These are phyloP conservation scores for Leccinum proliferum DNA, from an alignment of 1,284 basidiomycete species.

Conservation along the genomic window DNA sequence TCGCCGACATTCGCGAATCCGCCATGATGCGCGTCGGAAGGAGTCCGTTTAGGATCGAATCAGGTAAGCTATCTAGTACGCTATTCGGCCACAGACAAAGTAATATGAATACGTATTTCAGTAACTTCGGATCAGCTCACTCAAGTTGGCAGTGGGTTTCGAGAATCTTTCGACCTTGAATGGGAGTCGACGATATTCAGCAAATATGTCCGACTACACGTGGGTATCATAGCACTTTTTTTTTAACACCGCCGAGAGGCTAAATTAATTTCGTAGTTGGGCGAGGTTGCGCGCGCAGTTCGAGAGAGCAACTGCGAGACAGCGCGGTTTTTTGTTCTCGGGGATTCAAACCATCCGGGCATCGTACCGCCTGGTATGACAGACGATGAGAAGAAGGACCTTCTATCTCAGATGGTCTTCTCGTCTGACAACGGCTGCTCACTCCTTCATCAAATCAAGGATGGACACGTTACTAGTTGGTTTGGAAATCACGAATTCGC, in stretches of 20 bases:
- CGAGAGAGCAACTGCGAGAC: background rate
- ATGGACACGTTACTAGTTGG: background rate
- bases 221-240: background rate
- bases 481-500: background rate
- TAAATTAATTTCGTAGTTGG: background rate
- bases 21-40: background rate
- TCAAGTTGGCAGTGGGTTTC: background rate
- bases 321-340: background rate
- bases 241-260: background rate
- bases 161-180: background rate
- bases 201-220: background rate
- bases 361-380: background rate
- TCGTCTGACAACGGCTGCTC: background rate
- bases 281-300: background rate
- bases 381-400: background rate
- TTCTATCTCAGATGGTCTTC: background rate
- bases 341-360: background rate
- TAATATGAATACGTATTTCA: background rate
- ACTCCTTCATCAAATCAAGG: background rate
- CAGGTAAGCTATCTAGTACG: background rate
- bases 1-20: background rate
- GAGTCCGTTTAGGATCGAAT: background rate
- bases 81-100: background rate
- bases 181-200: background rate
- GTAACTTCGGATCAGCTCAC: background rate